These are phyloP conservation scores for Takakia lepidozioides DNA, from an alignment of 225 moss, liverwort and hornwort species.

Conservation along the genomic window DNA sequence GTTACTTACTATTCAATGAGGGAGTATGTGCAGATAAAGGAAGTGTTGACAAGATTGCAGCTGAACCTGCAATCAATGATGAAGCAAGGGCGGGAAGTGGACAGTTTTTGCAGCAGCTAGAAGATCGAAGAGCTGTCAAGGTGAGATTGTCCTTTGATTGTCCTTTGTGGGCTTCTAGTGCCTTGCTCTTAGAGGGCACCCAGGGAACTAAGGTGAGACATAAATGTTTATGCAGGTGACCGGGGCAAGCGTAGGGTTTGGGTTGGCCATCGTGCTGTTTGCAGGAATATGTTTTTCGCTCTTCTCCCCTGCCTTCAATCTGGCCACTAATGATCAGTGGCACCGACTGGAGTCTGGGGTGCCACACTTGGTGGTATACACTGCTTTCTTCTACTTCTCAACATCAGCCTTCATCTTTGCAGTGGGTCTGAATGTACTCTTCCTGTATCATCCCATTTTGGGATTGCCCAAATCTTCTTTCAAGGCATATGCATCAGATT, in stretches of 20 bases:
- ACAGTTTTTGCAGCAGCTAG: slow-evolving; percentile 50
- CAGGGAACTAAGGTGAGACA: no score
- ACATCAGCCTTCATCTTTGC: slow-evolving; percentile 62
- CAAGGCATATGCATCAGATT: slow-evolving; percentile 43
- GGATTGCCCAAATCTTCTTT: slow-evolving; percentile 53
- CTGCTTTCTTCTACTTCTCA: slow-evolving; percentile 92
- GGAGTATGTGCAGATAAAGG: no score
- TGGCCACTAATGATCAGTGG: slow-evolving; percentile 97
- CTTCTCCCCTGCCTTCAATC: slow-evolving; percentile 89
- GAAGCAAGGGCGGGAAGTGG: slow-evolving; percentile 53
- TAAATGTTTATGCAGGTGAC: no score
- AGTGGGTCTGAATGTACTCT: slow-evolving; percentile 43
- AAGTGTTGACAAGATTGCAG: slow-evolving; percentile 1
- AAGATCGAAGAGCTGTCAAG: slow-evolving; percentile 72
- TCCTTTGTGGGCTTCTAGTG: no score
- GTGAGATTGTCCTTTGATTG: slow-evolving; percentile 9
- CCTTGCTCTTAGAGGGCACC: no score
- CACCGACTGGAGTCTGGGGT: slow-evolving; percentile 57
- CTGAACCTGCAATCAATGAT: slow-evolving; percentile 4
- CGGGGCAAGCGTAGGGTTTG: slow-evolving; percentile 56
- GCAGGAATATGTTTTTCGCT: slow-evolving; percentile 82
- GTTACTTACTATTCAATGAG: no score
- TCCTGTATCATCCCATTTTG: slow-evolving; percentile 68
- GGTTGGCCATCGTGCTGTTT: slow-evolving; percentile 65
- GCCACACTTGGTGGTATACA: slow-evolving; percentile 88